Percentiles rank a stretch among this genome's conserved stretches.
Evolutionary conservation across 768 basidiomycete genomes (phyloP).

Genomic region (Lactarius psammicola): DNA sequence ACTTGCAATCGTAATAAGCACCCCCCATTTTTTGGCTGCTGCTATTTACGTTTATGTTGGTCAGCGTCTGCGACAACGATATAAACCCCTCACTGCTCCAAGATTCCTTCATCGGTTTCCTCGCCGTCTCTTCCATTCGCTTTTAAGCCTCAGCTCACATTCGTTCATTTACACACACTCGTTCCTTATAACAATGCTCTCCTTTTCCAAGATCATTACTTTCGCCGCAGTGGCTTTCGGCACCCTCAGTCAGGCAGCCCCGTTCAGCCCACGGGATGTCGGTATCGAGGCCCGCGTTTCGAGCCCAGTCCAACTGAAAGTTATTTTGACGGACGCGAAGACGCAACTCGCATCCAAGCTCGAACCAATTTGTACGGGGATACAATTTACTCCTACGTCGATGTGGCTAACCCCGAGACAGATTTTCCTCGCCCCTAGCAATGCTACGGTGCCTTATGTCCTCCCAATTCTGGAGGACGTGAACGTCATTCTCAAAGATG

Average conservation of each 20-base stretch:
- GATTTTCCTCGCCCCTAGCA: conserved; percentile 31
- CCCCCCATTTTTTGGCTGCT: no score
- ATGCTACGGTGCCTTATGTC: conserved; percentile 32
- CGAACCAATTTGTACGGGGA: background rate
- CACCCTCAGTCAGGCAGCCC: conserved; percentile 7
- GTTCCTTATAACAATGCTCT: conserved; percentile 7
- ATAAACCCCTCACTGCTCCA: conserved; percentile 2
- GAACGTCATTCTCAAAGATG: conserved; percentile 30
- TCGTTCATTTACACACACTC: background rate
- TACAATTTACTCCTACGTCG: background rate
- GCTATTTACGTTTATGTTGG: conserved; percentile 5
- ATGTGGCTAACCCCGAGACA: conserved; percentile 20
- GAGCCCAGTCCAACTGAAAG: background rate
- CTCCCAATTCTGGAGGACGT: conserved; percentile 31
- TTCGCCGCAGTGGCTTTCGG: conserved; percentile 5
- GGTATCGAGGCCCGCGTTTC: background rate
- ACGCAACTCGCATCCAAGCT: background rate
- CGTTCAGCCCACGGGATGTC: background rate
- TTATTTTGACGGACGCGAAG: background rate
- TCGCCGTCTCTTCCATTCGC: background rate
- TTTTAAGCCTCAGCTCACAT: background rate
- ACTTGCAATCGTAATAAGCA: no score
- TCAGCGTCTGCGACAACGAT: background rate
- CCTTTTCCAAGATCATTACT: conserved; percentile 10
- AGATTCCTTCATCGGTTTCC: background rate